Base-by-base conservation (phyloP, 495 filamentous ascomycete species). In the Daldinia bambusicola region DNA sequence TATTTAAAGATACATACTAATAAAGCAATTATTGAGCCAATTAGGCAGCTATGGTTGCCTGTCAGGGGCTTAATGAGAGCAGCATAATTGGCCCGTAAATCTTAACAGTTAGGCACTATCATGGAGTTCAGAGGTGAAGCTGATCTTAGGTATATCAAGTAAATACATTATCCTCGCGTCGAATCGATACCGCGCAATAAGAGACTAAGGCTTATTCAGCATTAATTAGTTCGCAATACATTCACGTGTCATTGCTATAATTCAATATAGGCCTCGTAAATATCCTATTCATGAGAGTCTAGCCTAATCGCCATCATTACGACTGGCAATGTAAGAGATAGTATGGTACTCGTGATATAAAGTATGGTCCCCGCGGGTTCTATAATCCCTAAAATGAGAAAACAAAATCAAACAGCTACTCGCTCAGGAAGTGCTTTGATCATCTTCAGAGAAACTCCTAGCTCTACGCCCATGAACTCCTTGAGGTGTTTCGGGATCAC, bases 401-500 rank as follows among this genome's bases (percentile, higher is more conserved):
- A 36, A 45, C 16, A 50, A 66, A 67, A 63, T 34, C 55, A 53
- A 32, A 38, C 13, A 30, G 61, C 65, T 53, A 38, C 53, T 58
- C 57, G 31, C 10, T 22, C 18, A 50, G 51, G 58, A 36, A 16
- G 55, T 16, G 45, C 70, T 52, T 56, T 53, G 32, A 18, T 69
- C 52, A 34, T 38, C 55, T 48, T 18, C 48, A 26, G 26, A 9
- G 48, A 55, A 57, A 50, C 43, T 30, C 41, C 13, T 22, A 58
- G 36, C 57, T 62, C 18, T 60, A 43, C 70, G 70, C 70, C 70
- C 14, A 66, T 61, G 52, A 73, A 73, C 70, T 68, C 66, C 70
- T 50, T 10, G 30, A 18, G 61, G 60, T 58, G 70, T 59, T 50
- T 70, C n/a, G 58, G 61, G 34, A 73, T 13, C 63, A 48, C 72